Evolutionary conservation across 805 yeast genomes (phyloP).

Genomic region (Brettanomyces anomalus): DNA sequence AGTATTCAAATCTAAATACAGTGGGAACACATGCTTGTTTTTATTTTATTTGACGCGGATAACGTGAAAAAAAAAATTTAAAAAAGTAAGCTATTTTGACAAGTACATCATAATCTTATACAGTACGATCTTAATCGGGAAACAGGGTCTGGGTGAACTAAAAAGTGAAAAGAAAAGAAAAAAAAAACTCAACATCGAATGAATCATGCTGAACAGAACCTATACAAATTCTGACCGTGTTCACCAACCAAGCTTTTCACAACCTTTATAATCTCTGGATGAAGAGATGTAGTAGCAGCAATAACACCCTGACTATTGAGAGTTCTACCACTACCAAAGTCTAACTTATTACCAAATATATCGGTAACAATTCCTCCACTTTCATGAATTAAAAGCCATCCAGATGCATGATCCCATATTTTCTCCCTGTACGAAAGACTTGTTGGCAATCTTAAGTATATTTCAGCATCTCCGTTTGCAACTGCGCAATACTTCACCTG

Average conservation of each 20-base stretch:
- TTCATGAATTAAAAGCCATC: slow-evolving; percentile 76
- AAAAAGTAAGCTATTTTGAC: no score
- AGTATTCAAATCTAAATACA: no score
- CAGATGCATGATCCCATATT: slow-evolving; percentile 99
- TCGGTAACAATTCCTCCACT: slow-evolving; percentile 92
- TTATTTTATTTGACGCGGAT: neutral
- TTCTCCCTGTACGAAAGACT: slow-evolving; percentile 74
- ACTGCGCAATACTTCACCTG: slow-evolving; percentile 94
- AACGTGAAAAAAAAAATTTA: no score
- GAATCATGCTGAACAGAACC: slow-evolving; percentile 11
- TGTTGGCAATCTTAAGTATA: slow-evolving; percentile 83
- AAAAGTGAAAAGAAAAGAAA: neutral
- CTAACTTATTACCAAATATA: slow-evolving; percentile 60
- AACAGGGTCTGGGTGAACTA: no score
- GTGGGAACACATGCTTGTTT: neutral
- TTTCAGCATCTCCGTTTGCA: slow-evolving; percentile 86
- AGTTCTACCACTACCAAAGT: slow-evolving; percentile 81
- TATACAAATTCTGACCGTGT: slow-evolving; percentile 23
- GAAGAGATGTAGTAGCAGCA: slow-evolving; percentile 55
- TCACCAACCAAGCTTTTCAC: slow-evolving; percentile 31
- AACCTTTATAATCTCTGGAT: slow-evolving; percentile 39
- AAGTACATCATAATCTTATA: no score
- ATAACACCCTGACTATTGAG: slow-evolving; percentile 85
- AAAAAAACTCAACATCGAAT: neutral
- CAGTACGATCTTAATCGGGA: no score